Evolutionary conservation across 352 stramenopile genomes (phyloP), one percentile per base, ranked within the genome.

Genomic region (Phytophthora ohioensis): DNA sequence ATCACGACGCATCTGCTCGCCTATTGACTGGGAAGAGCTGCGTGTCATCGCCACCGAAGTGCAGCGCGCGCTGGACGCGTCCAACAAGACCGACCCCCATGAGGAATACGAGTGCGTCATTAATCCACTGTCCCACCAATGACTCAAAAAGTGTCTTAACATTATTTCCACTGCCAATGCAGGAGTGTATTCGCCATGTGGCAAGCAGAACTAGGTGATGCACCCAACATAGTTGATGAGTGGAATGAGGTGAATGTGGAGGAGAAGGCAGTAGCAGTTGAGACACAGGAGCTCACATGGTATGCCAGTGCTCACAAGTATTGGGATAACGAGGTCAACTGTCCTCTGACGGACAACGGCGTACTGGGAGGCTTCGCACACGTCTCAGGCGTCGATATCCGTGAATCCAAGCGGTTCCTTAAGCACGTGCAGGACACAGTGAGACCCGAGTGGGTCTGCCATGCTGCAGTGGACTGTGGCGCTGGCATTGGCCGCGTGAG

Each of bases 401-500:
- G 79, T 27, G 91, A 91, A 43, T 97, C 91, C 7, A 79, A 79
- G 56, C 71, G 76, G 34, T 90, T 91, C 58, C 74, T 88, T 43
- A 73, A 82, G 36, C 68, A 83, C 17, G 67, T 88, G 56, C 69
- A 49, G 45, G 62, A 78, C 32, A 78, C 80, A 27, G 42, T 75
- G 46, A 75, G 82, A 11, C 86, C 80, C 17, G 69, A 83, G 17
- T 92, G 82, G 80, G 70, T 73, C 15, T 80, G 81, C 38, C 72
- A 82, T 7, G 30, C 76, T 10, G 79, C 81, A 1, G 80, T 84
- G 39, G 93, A 98, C 69, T 97, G 92, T 39, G 93, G 92, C 39
- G 89, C 91, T 7, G 95, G 95, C 60, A 99, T 99, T 69, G 97
- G 97, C 4, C 87, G 97, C 48, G 96, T 99, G 45, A 96, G 90